Base-by-base conservation (phyloP, 768 basidiomycete species). In the Boletus tylopilopsis region DNA sequence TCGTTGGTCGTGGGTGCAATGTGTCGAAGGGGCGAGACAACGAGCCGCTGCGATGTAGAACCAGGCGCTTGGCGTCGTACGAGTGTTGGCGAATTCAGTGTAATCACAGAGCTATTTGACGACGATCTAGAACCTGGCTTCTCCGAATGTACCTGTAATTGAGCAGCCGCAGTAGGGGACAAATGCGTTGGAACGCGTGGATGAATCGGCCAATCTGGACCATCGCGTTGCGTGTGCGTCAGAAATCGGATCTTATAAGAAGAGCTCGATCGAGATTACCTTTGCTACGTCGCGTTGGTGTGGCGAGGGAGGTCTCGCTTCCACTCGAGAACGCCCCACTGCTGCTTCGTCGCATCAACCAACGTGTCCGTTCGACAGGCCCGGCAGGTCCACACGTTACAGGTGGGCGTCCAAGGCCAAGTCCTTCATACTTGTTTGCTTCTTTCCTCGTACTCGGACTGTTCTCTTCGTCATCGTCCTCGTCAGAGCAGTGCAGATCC, bases 321-420 rank as follows among this genome's bases (percentile, higher is more conserved):
- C 85, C 81, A 54, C 80, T 85, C 11, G 88, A 90, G 59, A 89
- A 88, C 2, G 85, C 84, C 13, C 88, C 87, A 55, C 88, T 90
- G 60, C 87, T 90, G 49, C 82, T 89, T 53, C 89, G 75, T 12
- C 89, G 77, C 77, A 85, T 79, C 25, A 90, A 63, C 81, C 82
- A 85, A 34, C 77, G 73, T 40, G 78, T 72, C 24, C 78, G 73
- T 30, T 74, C 67, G 10, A 76, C 64, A 6, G 71, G 67, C 10
- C 62, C 61, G 36, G 54, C 59, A 19, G 63, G 64, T 45, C 53
- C 64, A 48, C 50, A 58, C 13, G 68, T 56, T 15, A 56, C 45
- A 21, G 58, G 61, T 8, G 85, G 85, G 15, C 77, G 76, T 0
- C 87, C 87, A 12, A 88, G 69, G 2, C 88, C 87, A 27, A 90